Conservation (phyloP, 352 stramenopile genomes). For the Poterioochromonas sp. region DNA sequence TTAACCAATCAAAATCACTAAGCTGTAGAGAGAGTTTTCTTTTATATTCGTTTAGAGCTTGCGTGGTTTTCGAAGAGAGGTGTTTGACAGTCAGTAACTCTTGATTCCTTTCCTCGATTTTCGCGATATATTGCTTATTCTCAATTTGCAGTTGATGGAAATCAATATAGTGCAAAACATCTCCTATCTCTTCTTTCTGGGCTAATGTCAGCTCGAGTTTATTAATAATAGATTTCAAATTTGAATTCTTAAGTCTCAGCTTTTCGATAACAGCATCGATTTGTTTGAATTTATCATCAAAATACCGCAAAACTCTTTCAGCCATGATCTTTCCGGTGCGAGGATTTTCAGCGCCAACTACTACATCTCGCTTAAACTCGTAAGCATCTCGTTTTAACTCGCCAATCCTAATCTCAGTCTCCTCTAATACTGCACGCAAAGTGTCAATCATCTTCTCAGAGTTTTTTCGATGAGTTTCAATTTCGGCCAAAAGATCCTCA, state of each 20-base stretch:
- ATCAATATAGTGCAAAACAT: slow-evolving; percentile 88
- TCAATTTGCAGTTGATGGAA: slow-evolving; percentile 89
- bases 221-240: slow-evolving; percentile 74
- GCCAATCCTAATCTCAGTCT: slow-evolving; percentile 82
- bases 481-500: slow-evolving; percentile 24
- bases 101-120: slow-evolving; percentile 86
- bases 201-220: slow-evolving; percentile 76
- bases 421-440: slow-evolving; percentile 74
- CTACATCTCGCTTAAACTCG: slow-evolving; percentile 88
- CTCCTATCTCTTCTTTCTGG: slow-evolving; percentile 87
- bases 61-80: slow-evolving; percentile 71
- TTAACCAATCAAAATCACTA: slow-evolving; percentile 48
- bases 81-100: slow-evolving; percentile 80
- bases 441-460: slow-evolving; percentile 85
- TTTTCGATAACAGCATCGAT: slow-evolving; percentile 83
- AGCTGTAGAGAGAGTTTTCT: slow-evolving; percentile 70
- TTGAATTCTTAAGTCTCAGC: slow-evolving; percentile 81
- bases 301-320: slow-evolving; percentile 82
- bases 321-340: slow-evolving; percentile 80
- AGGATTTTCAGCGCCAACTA: slow-evolving; percentile 83
- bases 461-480: slow-evolving; percentile 73
- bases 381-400: slow-evolving; percentile 90
- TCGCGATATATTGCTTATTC: slow-evolving; percentile 88
- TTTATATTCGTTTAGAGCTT: slow-evolving; percentile 78
- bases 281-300: slow-evolving; percentile 83